These are phyloP conservation scores for Guadua angustifolia DNA, from an alignment of 176 grass and related monocot species.

Conservation along the genomic window DNA sequence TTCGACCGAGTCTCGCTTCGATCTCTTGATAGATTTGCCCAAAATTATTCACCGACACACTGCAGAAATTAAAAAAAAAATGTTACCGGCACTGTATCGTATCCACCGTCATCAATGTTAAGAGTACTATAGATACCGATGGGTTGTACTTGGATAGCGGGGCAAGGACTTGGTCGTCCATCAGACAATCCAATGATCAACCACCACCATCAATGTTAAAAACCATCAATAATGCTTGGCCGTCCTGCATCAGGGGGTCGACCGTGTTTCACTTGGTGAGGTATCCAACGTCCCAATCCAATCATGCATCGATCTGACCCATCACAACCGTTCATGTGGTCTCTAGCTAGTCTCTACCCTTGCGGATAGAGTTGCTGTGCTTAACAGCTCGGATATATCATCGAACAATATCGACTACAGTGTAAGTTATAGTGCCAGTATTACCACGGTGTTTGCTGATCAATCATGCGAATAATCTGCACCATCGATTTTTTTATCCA, in stretches of 20 bases:
- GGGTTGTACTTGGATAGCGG: neutral
- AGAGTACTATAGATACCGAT: neutral
- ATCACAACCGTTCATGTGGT: constrained; percentile 32
- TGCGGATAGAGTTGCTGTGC: too few relatives aligned
- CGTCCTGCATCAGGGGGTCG: constrained; percentile 23
- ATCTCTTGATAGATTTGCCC: neutral
- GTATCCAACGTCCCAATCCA: constrained; percentile 29
- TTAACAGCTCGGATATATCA: too few relatives aligned
- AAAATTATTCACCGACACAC: neutral
- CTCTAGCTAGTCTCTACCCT: constrained; percentile 7
- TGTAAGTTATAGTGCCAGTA: too few relatives aligned
- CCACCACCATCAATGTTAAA: too few relatives aligned
- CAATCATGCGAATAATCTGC: too few relatives aligned
- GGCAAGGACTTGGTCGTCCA: constrained; percentile 32
- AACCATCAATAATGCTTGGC: neutral
- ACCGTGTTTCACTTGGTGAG: constrained; percentile 31
- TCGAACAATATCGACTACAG: too few relatives aligned
- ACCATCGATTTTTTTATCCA: too few relatives aligned
- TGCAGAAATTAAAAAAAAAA: neutral
- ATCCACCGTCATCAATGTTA: neutral
- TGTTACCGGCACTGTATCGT: neutral
- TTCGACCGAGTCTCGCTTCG: neutral
- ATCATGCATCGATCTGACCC: constrained; percentile 8
- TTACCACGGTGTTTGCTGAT: too few relatives aligned
- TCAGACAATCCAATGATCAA: neutral